These are phyloP conservation scores for Telfairia occidentalis DNA, from an alignment of 331 rosid species.

Conservation along the genomic window DNA sequence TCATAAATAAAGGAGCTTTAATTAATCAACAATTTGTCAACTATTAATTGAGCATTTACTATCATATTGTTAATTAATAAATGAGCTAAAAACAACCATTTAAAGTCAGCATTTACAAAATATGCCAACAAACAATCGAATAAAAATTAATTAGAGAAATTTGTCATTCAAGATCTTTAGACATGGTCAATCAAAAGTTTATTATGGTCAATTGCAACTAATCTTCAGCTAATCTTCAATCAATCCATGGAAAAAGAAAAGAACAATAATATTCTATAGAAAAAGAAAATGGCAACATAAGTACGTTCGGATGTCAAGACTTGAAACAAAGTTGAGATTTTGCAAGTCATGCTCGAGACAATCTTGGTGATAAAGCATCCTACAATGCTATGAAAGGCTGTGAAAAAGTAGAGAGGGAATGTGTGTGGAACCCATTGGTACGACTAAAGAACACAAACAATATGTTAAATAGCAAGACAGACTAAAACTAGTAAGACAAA, in stretches of 20 bases:
- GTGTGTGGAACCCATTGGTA: not conserved
- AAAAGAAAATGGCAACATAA: not conserved
- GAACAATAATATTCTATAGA: not conserved
- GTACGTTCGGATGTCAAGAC: not conserved
- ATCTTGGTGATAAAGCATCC: not conserved
- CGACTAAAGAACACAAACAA: not conserved
- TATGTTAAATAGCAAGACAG: not conserved
- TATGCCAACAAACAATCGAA: no score
- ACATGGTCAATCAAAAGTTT: not conserved
- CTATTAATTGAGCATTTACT: not conserved
- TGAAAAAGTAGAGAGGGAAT: not conserved
- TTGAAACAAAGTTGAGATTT: not conserved
- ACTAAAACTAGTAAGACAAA: slow-evolving; percentile 8
- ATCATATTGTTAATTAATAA: not conserved
- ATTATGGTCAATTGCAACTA: not conserved
- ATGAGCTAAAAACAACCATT: not conserved
- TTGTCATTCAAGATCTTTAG: not conserved
- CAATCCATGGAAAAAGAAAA: not conserved
- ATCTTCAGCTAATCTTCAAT: not conserved
- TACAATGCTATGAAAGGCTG: not conserved
- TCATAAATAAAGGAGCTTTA: not conserved
- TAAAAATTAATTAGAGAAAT: not conserved
- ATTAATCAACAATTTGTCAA: not conserved
- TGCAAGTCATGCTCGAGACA: not conserved
- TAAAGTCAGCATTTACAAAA: not conserved